phyloP scores from a whole-genome alignment of 192 early-diverging fungal species.

The Coemansia sp. region DNA sequence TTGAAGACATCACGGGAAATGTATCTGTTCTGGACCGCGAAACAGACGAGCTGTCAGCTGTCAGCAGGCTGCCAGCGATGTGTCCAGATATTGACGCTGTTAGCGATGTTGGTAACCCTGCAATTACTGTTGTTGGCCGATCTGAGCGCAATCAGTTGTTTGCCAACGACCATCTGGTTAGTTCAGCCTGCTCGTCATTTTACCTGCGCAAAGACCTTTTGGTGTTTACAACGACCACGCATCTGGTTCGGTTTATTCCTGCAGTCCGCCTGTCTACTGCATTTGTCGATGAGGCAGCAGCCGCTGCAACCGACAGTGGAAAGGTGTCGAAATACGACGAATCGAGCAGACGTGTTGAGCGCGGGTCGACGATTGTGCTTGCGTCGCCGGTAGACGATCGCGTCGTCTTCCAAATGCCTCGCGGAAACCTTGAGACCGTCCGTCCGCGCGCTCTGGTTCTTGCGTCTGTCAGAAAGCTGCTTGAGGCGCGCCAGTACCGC shows the following conservation, averaged over 20 bases:
- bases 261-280: neutral
- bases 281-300: conserved; percentile 11
- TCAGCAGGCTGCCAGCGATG: conserved; percentile 12
- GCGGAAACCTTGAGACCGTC: conserved; percentile 95
- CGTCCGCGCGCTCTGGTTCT: conserved; percentile 88
- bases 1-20: conserved; percentile 44
- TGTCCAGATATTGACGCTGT: conserved; percentile 44
- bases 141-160: conserved; percentile 84
- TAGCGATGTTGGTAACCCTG: neutral
- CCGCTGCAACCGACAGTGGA: neutral
- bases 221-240: conserved; percentile 83
- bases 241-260: conserved; percentile 76
- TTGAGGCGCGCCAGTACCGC: conserved; percentile 70
- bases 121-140: conserved; percentile 66
- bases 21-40: conserved; percentile 36
- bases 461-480: conserved; percentile 62
- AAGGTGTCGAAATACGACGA: conserved; percentile 22
- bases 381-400: conserved; percentile 70
- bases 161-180: conserved; percentile 68
- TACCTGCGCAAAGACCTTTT: conserved; percentile 80
- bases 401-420: conserved; percentile 81
- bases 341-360: conserved; percentile 77
- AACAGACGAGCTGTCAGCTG: neutral
- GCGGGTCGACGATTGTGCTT: conserved; percentile 85
- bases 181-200: conserved; percentile 84